Conservation (phyloP, 2,329 filamentous ascomycete genomes). For the Sporothrix brunneoviolacea region DNA sequence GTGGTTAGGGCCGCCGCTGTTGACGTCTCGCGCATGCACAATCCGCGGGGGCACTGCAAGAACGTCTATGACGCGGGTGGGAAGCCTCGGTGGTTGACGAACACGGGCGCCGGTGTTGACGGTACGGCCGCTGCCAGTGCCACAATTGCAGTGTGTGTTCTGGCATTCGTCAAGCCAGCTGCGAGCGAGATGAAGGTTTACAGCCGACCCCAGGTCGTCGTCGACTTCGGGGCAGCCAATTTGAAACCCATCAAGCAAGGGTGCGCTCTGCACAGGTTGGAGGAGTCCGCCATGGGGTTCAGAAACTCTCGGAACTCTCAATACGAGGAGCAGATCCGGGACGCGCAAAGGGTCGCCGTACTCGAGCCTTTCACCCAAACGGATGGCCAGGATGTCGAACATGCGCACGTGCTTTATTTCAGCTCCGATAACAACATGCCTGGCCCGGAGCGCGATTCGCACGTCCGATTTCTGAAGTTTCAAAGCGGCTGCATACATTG, state of each 20-base stretch:
- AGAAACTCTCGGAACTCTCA: not conserved
- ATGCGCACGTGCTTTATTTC: not conserved
- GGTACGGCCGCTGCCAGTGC: no score
- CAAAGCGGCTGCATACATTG: not conserved
- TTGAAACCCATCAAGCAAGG: not conserved
- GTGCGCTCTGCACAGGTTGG: not conserved
- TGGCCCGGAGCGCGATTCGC: not conserved
- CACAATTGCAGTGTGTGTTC: not conserved
- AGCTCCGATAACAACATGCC: not conserved
- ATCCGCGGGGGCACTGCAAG: not conserved
- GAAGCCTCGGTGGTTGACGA: not conserved
- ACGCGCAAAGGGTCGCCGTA: not conserved
- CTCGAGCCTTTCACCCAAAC: not conserved
- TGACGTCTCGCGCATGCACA: not conserved
- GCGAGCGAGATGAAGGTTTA: slow-evolving; percentile 1
- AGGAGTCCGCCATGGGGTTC: not conserved
- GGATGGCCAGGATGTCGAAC: slow-evolving; percentile 2
- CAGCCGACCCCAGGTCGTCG: not conserved
- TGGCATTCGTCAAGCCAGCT: slow-evolving; percentile 8
- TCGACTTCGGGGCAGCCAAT: slow-evolving; percentile 4
- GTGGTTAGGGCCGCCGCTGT: not conserved
- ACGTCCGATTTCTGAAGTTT: not conserved
- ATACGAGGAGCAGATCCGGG: not conserved
- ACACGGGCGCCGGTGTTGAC: not conserved
- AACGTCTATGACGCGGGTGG: slow-evolving; percentile 7